Conservation (phyloP, 257 asterid species). For the Coffea eugenioides region DNA sequence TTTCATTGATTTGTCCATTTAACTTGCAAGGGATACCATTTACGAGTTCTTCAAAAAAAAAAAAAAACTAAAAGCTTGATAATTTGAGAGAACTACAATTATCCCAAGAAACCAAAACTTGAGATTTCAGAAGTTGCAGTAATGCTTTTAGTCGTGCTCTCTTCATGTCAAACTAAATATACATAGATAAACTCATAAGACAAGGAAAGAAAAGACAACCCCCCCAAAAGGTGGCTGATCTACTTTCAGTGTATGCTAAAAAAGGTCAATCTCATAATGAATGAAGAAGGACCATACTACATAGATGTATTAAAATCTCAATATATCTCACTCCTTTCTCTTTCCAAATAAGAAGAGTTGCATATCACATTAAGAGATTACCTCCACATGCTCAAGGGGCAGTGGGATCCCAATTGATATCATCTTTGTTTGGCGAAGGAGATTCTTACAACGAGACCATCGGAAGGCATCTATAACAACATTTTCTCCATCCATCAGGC, state of each 20-base stretch:
- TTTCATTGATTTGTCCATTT: background rate
- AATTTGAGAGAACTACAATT: background rate
- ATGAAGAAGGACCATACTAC: background rate
- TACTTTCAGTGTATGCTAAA: background rate
- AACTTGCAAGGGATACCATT: background rate
- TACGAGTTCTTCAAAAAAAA: background rate
- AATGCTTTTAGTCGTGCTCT: background rate
- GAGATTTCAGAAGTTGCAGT: background rate
- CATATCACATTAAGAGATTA: constrained; percentile 24
- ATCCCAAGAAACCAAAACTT: background rate
- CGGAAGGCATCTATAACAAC: constrained; percentile 63
- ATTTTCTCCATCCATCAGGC: constrained; percentile 54
- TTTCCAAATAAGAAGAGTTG: background rate
- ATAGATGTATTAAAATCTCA: background rate
- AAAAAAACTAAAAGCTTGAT: background rate
- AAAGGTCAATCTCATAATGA: background rate
- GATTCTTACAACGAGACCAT: constrained; percentile 81
- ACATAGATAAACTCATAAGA: background rate
- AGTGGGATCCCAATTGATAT: constrained; percentile 74
- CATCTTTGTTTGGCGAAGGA: constrained; percentile 70
- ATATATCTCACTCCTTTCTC: background rate
- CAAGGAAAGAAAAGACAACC: background rate
- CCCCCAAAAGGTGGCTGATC: background rate
- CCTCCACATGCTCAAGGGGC: constrained; percentile 84
- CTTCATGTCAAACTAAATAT: background rate